A percentile compares a stretch with the other conserved stretches of the same genome.
Conservation (phyloP, 345 rosid species). For the Salix caprea region DNA sequence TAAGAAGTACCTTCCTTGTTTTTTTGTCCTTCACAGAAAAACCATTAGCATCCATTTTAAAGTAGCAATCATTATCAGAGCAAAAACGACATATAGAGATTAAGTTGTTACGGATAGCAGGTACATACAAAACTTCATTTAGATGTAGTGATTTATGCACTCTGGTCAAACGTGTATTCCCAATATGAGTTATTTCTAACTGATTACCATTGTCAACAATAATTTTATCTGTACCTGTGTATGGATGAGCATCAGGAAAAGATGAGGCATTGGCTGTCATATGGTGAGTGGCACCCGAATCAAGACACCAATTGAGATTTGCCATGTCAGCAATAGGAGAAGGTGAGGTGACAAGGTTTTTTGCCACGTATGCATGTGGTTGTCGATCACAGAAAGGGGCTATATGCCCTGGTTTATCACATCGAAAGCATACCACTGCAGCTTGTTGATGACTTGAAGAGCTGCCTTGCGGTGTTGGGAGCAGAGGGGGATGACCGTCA, state of each 20-base stretch:
- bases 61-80: neutral
- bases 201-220: neutral
- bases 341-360: neutral
- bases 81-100: accelerated
- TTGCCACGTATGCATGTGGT: neutral
- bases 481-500: no score
- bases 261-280: neutral
- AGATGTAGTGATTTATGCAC: neutral
- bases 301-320: neutral
- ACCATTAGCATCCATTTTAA: no score
- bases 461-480: no score
- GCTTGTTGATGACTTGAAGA: no score
- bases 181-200: neutral
- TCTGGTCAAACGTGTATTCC: no score
- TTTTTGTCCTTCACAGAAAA: neutral
- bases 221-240: no score
- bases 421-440: no score
- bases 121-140: neutral
- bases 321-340: neutral
- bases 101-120: neutral
- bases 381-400: neutral
- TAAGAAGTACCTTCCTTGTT: neutral
- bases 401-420: no score
- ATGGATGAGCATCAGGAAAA: neutral
- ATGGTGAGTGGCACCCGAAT: neutral